Evolutionary conservation across 495 filamentous ascomycete genomes (phyloP), one percentile per base, ranked within the genome.

Genomic region (Trichoderma orchidacearum): DNA sequence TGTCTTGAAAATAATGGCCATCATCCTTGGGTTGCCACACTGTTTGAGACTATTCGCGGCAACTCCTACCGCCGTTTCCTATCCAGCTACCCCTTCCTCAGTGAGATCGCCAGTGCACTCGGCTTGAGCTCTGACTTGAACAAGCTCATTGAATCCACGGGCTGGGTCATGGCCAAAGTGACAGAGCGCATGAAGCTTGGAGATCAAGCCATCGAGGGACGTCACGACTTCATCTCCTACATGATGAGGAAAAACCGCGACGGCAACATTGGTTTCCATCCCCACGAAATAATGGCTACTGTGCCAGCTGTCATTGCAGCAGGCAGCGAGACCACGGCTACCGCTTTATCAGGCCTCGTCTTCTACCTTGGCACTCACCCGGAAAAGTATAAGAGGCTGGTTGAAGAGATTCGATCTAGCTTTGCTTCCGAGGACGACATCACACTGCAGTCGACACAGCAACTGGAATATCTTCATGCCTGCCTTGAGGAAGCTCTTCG

Each of bases 401-500:
- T 63, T 9, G 56, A 67, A 0, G 83, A 86, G 55, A 72, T 85
- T 32, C 76, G 83, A 8, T 62, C 60, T 2, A 57, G 68, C 3
- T 86, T 82, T 64, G 65, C 61, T 13, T 68, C 57, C 31, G 68
- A 67, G 13, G 70, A 72, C 0, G 77, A 83, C 1, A 85, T 85
- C 51, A 72, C 64, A 2, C 65, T 76, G 51, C 60, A 58, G 3
- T 64, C 60, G 5, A 68, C 74, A 7, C 62, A 65, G 12, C 62
- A 68, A 2, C 66, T 83, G 1, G 64, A 63, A 1, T 85, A 83
- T 60, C 69, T 85, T 58, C 69, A 73, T 35, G 84, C 82, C 1
- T 70, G 79, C 11, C 65, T 86, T 18, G 68, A 77, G 9, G 83
- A 88, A 61, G 68, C 69, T 0, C 67, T 87, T 3, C 73, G 84